A percentile compares a stretch with the other conserved stretches of the same genome.
Evolutionary conservation across 495 filamentous ascomycete species (phyloP).

Genomic region (Talaromyces nanjingensis): DNA sequence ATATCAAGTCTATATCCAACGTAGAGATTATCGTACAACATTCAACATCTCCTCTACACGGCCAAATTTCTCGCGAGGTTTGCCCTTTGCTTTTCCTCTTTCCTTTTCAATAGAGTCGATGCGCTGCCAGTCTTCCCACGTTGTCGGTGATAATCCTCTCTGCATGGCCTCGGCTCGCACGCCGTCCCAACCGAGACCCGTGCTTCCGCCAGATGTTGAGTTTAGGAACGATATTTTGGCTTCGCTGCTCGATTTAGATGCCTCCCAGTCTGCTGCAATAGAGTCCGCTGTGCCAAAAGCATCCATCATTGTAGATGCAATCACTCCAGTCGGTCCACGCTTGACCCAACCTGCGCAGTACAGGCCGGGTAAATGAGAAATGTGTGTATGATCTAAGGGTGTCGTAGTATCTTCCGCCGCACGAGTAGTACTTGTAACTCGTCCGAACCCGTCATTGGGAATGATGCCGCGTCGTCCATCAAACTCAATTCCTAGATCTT

Average conservation of each 20-base stretch:
- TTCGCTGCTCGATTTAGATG: constrained; percentile 13
- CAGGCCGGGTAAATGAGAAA: constrained; percentile 61
- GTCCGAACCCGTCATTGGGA: constrained; percentile 75
- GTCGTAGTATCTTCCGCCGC: constrained; percentile 17
- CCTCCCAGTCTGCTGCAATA: constrained; percentile 63
- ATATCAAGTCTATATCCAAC: neutral
- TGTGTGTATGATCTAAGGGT: constrained; percentile 27
- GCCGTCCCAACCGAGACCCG: constrained; percentile 67
- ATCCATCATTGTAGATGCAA: constrained; percentile 93
- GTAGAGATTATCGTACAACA: constrained; percentile 30
- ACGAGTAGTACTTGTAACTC: constrained; percentile 45
- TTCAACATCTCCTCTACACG: constrained; percentile 72
- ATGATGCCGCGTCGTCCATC: constrained; percentile 66
- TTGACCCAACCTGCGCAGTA: constrained; percentile 98
- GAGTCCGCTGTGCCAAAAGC: constrained; percentile 84
- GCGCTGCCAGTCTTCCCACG: constrained; percentile 78
- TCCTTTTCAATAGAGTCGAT: constrained; percentile 75
- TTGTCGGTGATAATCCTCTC: constrained; percentile 42
- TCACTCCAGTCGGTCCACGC: constrained; percentile 88
- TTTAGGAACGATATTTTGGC: constrained; percentile 41
- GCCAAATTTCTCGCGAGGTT: constrained; percentile 79
- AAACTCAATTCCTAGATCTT: constrained; percentile 73
- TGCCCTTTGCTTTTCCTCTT: constrained; percentile 59
- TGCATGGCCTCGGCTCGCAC: constrained; percentile 48
- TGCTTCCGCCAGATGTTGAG: constrained; percentile 27